Evolutionary conservation across 31 red algal genomes (phyloP).

Genomic region (Odonthalia washingtoniensis): DNA sequence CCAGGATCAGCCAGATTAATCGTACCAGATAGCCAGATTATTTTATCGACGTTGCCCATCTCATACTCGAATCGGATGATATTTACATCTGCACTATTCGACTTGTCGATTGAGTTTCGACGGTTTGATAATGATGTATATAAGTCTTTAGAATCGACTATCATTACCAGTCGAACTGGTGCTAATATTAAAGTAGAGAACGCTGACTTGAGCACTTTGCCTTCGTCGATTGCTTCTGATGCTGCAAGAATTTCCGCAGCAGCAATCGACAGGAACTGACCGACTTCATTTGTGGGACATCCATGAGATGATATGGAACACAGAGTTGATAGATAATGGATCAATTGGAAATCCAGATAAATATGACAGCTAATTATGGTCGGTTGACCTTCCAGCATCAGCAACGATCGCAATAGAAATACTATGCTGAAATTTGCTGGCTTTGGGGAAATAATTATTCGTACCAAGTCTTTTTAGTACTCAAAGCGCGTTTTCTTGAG

Average conservation of each 20-base stretch:
- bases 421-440: too few species aligned
- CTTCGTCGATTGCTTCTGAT: conserved; percentile 20
- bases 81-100: neutral
- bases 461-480: too few species aligned
- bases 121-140: neutral
- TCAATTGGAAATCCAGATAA: conserved; percentile 6
- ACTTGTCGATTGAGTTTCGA: neutral
- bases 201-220: neutral
- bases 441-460: too few species aligned
- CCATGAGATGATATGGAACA: conserved; percentile 24
- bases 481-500: too few species aligned
- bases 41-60: too few species aligned
- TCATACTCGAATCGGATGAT: conserved; percentile 13
- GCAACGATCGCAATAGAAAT: too few species aligned
- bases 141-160: conserved; percentile 14
- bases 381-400: too few species aligned
- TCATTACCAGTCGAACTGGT: neutral
- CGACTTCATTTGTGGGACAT: neutral
- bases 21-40: too few species aligned
- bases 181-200: neutral
- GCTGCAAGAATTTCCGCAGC: conserved; percentile 19
- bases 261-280: neutral
- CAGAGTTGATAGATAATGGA: neutral
- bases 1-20: conserved; percentile 6
- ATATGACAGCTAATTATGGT: neutral